Base-by-base conservation (phyloP, 73 alveolate genomes). In the Paramecium bursaria region DNA sequence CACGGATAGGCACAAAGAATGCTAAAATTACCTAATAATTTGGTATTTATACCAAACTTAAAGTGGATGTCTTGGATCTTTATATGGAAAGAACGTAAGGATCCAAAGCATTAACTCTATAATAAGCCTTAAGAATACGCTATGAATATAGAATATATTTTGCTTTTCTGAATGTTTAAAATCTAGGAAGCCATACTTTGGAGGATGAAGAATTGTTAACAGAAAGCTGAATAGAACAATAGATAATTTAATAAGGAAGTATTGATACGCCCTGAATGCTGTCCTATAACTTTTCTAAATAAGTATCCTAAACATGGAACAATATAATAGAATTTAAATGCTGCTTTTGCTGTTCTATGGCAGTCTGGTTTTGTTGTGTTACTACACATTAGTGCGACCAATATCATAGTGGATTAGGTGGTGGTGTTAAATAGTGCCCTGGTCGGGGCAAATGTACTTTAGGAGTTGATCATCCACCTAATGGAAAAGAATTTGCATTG, bases 361-460 rank as follows among this genome's bases (percentile, higher is more conserved):
- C 99, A 2, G 91, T 92, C 33, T 97, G 99, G 99, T 95, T 95
- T 85, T 97, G 99, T 86, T 91, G 89, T 46, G 99, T 99, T 19
- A 95, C 95, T 6, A 95, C 98, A 2, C 99, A 97, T 91, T 97
- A 95, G 92, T 97, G 99, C 80, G 99, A 97, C 50, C 90, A 94
- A 21, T 97, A 99, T 46, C 99, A 95, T 87, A 94, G 91, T 50
- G 86, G 96, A 95, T 98, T 15, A 94, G 94, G 75, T 97, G 94
- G 77, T 87, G 90, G n/a, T 53, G 96, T 42, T 86, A 92, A 74
- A 86, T 92, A 86, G 77, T 94, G 74, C 87, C 87, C 86, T 33
- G 97, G 98, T 5, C 23, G 21, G 22, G 88, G 87, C 33, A 74
- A 73, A 52, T 94, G 96, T 60, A 98, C 96, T 7, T 91, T 91